phyloP scores from a whole-genome alignment of 164 flowering plant species.

The Euptelea pleiosperma region DNA sequence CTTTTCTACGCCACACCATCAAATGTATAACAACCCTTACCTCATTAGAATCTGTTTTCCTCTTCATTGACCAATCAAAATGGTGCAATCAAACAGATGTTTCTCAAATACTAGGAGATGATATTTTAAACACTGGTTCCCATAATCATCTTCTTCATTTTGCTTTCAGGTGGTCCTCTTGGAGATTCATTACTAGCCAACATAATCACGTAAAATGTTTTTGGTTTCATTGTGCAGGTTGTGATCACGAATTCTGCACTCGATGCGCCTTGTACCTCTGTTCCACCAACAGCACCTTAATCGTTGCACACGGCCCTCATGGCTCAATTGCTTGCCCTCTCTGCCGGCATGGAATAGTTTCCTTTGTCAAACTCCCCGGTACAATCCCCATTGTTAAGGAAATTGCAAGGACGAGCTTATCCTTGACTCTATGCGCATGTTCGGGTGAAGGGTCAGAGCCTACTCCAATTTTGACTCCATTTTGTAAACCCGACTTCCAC shows the following conservation, averaged over 20 bases:
- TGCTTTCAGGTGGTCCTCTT: too few relatives aligned
- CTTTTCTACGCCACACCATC: too few relatives aligned
- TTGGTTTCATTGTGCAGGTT: conserved; percentile 49
- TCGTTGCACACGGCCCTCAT: conserved; percentile 43
- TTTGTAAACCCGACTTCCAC: conserved; percentile 50
- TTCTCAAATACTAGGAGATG: too few relatives aligned
- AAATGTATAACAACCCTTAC: too few relatives aligned
- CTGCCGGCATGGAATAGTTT: conserved; percentile 83
- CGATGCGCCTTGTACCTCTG: conserved; percentile 83
- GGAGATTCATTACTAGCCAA: not conserved
- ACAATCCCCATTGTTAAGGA: conserved; percentile 41
- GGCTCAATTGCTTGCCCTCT: conserved; percentile 95
- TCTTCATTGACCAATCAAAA: too few relatives aligned
- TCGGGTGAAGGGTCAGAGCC: conserved; percentile 44
- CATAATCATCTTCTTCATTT: too few relatives aligned
- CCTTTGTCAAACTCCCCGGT: conserved; percentile 62
- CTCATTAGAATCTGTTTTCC: too few relatives aligned
- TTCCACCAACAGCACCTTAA: conserved; percentile 52
- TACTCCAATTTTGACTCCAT: conserved; percentile 44
- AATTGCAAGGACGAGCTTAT: conserved; percentile 58
- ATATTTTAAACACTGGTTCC: too few relatives aligned
- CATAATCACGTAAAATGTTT: not conserved
- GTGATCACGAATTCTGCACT: conserved; percentile 88
- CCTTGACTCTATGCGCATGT: conserved; percentile 65
- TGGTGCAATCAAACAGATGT: too few relatives aligned